Percentiles rank a stretch among this genome's conserved stretches.
These are phyloP conservation scores for Eimeria maxima DNA, from an alignment of 169 alveolate genomes.

Conservation along the genomic window DNA sequence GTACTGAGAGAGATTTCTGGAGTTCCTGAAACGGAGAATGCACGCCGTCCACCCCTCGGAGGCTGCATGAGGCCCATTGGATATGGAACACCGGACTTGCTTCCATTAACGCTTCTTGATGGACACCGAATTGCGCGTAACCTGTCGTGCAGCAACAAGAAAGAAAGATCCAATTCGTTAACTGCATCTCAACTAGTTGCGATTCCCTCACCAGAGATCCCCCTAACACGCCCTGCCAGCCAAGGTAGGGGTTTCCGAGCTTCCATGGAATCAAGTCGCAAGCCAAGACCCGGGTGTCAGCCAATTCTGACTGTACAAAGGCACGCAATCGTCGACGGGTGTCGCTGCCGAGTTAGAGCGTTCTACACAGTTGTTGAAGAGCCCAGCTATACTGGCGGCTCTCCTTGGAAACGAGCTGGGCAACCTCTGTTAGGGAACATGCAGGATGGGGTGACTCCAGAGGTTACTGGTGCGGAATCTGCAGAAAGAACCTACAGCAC, in stretches of 20 bases:
- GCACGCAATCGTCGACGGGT: slow-evolving; percentile 54
- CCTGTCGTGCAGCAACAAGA: neutral
- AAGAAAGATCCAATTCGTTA: neutral
- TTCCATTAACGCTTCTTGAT: slow-evolving; percentile 42
- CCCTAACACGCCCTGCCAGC: neutral
- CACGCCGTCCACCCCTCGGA: slow-evolving; percentile 19
- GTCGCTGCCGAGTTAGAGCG: slow-evolving; percentile 51
- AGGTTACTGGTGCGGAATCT: neutral
- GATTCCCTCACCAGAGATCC: neutral
- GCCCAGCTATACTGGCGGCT: neutral
- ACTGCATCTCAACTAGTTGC: neutral
- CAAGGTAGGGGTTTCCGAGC: slow-evolving; percentile 37
- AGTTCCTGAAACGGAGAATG: neutral
- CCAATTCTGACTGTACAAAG: neutral
- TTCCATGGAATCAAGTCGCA: neutral
- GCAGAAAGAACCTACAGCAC: neutral
- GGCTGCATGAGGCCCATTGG: slow-evolving; percentile 51
- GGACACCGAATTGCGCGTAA: neutral
- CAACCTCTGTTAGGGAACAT: neutral
- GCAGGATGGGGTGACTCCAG: neutral
- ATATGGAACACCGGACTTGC: neutral
- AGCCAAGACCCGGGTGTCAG: neutral
- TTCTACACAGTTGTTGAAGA: neutral
- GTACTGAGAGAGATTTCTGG: neutral
- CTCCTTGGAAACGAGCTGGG: neutral